Evolutionary conservation across 1,284 basidiomycete species (phyloP).

Genomic region (Leccinum pallidistipes): DNA sequence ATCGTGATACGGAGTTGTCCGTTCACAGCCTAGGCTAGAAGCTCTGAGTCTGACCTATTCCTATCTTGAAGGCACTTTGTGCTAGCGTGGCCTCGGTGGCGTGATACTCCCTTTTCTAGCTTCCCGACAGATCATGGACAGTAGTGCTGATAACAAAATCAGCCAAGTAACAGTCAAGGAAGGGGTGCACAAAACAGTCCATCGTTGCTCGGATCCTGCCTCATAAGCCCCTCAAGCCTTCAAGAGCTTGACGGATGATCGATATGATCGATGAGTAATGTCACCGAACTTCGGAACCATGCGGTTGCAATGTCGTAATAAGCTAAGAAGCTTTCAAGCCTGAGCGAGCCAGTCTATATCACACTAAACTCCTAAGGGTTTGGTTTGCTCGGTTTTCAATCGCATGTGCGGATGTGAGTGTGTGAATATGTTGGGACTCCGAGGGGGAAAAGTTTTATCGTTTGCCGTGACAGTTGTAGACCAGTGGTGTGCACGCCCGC

Average conservation of each 20-base stretch:
- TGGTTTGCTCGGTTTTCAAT: background rate
- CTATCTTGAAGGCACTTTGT: background rate
- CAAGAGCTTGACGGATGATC: too few species aligned
- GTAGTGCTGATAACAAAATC: background rate
- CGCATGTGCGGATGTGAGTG: constrained; percentile 1
- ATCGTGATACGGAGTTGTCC: background rate
- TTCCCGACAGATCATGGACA: background rate
- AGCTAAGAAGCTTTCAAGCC: background rate
- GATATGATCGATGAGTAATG: too few species aligned
- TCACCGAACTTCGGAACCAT: background rate
- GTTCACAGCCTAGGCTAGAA: background rate
- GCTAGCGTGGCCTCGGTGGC: background rate
- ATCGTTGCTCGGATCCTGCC: too few species aligned
- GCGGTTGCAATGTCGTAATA: background rate
- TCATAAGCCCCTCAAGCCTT: background rate
- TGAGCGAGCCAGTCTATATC: background rate
- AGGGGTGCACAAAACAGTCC: background rate
- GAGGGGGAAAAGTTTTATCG: background rate
- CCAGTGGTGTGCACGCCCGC: constrained; percentile 4
- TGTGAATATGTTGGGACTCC: constrained; percentile 5
- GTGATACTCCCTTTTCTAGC: background rate
- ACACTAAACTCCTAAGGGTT: background rate
- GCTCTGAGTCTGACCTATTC: background rate
- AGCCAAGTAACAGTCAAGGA: background rate
- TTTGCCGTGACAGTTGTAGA: background rate